Evolutionary conservation across 2,329 filamentous ascomycete species (phyloP).

Genomic region (Chrysoporthe cubensis): DNA sequence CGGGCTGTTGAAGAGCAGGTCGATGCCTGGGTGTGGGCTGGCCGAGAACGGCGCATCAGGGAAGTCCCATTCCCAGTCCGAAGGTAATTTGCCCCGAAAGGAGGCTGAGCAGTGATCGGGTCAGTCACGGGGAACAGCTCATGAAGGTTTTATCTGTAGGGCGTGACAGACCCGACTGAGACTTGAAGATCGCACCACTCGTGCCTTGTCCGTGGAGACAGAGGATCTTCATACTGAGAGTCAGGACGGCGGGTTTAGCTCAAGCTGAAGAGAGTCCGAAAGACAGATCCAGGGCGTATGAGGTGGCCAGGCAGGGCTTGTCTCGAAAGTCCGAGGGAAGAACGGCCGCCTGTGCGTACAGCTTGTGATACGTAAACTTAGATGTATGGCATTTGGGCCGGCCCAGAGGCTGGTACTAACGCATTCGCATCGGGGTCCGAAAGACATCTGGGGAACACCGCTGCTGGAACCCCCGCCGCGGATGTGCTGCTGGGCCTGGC

Average conservation of each 20-base stretch:
- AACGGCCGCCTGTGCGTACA: neutral
- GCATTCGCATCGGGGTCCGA: slow-evolving; percentile 9
- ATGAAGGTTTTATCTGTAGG: neutral
- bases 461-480: neutral
- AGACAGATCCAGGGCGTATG: neutral
- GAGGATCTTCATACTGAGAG: slow-evolving; percentile 38
- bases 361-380: slow-evolving; percentile 12
- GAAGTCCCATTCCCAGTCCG: slow-evolving; percentile 40
- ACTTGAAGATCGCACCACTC: slow-evolving; percentile 41
- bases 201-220: slow-evolving; percentile 45
- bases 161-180: slow-evolving; percentile 40
- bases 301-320: neutral
- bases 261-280: neutral
- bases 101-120: slow-evolving; percentile 34
- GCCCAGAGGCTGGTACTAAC: neutral
- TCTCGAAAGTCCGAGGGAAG: neutral
- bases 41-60: slow-evolving; percentile 39
- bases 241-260: neutral
- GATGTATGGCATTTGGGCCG: neutral
- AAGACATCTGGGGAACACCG: slow-evolving; percentile 11
- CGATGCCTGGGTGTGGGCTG: slow-evolving; percentile 39
- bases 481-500: neutral
- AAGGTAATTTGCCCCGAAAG: slow-evolving; percentile 40
- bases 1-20: slow-evolving; percentile 37
- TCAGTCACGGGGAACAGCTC: slow-evolving; percentile 2